phyloP scores from a whole-genome alignment of 768 basidiomycete species.

The Mycena crocata region DNA sequence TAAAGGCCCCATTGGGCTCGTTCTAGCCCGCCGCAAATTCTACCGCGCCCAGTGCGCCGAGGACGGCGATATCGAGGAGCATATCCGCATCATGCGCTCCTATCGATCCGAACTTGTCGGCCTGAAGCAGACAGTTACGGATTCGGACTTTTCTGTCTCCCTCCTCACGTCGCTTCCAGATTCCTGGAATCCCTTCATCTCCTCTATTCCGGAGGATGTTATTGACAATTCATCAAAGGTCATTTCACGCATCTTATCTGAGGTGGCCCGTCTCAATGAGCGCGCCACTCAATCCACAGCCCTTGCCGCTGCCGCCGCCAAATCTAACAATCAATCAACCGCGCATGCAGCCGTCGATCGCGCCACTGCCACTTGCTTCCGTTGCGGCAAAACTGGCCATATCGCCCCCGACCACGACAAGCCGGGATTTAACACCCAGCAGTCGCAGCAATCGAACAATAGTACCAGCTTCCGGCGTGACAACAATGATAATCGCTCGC shows the following conservation, averaged over 20 bases:
- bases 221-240: slow-evolving; percentile 12
- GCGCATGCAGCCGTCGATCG: no score
- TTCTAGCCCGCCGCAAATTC: slow-evolving; percentile 36
- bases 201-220: slow-evolving; percentile 20
- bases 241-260: slow-evolving; percentile 18
- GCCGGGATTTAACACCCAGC: slow-evolving; percentile 1
- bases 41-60: slow-evolving; percentile 35
- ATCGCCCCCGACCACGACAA: slow-evolving; percentile 14
- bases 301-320: slow-evolving; percentile 8
- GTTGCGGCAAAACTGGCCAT: no score
- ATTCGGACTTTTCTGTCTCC: slow-evolving; percentile 37
- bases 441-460: no score
- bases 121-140: slow-evolving; percentile 31
- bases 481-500: slow-evolving; percentile 4
- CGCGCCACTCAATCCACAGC: slow-evolving; percentile 6
- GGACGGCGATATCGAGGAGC: slow-evolving; percentile 41
- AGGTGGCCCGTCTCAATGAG: slow-evolving; percentile 1
- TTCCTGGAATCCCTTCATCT: slow-evolving; percentile 26
- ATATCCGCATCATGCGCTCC: slow-evolving; percentile 37
- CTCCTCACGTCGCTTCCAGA: slow-evolving; percentile 35
- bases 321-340: no score
- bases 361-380: no score
- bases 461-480: background rate
- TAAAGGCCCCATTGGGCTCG: slow-evolving; percentile 37
- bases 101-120: slow-evolving; percentile 31